A percentile compares a stretch with the other conserved stretches of the same genome.
Evolutionary conservation across 306 rosid species (phyloP).

Genomic region (Lithocarpus polystachyus): DNA sequence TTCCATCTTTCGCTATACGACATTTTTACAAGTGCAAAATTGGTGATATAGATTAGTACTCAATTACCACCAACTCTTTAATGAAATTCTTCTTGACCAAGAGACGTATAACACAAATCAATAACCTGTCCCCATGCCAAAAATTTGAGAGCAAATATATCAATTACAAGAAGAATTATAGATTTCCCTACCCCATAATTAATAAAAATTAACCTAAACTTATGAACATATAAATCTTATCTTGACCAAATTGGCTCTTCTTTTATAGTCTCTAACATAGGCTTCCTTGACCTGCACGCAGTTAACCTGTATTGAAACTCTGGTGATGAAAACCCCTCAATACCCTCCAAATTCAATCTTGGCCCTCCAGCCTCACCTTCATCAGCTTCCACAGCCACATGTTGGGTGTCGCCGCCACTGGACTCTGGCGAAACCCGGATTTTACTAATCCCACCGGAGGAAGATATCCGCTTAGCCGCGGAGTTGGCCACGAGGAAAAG

Average conservation of each 20-base stretch:
- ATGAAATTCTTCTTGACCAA: not conserved
- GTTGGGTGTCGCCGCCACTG: not conserved
- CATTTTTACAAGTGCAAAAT: too few relatives aligned
- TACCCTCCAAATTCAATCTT: slow-evolving; percentile 62
- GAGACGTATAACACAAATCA: not conserved
- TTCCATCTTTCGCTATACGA: too few relatives aligned
- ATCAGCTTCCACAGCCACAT: not conserved
- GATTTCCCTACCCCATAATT: too few relatives aligned
- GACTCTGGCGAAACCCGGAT: slow-evolving; percentile 46
- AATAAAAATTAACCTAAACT: not conserved
- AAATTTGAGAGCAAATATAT: not conserved
- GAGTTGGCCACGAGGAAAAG: slow-evolving; percentile 79
- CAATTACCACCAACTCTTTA: not conserved
- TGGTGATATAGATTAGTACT: too few relatives aligned
- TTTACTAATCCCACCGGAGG: slow-evolving; percentile 25
- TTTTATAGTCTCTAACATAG: slow-evolving; percentile 73
- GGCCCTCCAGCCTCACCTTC: slow-evolving; percentile 12
- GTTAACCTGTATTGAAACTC: slow-evolving; percentile 56
- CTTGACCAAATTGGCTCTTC: slow-evolving; percentile 57
- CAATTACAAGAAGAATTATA: not conserved
- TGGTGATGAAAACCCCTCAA: slow-evolving; percentile 40
- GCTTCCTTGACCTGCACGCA: slow-evolving; percentile 74
- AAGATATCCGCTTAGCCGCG: slow-evolving; percentile 50
- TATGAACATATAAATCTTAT: not conserved
- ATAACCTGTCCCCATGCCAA: not conserved